These are phyloP conservation scores for Cercospora sesami DNA, from an alignment of 2,329 filamentous ascomycete species.

Conservation along the genomic window DNA sequence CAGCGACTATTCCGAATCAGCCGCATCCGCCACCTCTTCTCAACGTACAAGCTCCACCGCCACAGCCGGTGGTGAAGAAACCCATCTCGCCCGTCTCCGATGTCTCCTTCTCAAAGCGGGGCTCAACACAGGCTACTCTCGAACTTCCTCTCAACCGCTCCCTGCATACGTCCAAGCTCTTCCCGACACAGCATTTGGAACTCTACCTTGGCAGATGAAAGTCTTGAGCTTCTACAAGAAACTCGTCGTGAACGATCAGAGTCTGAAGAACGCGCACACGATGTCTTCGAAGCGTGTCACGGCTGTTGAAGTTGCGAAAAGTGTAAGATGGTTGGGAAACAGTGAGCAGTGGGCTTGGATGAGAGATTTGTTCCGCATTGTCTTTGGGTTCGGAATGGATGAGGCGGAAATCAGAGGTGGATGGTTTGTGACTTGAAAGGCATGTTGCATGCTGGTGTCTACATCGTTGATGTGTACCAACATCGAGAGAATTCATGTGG, in stretches of 20 bases:
- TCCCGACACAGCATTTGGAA: slow-evolving; percentile 75
- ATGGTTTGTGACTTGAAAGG: slow-evolving; percentile 11
- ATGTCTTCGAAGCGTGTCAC: slow-evolving; percentile 63
- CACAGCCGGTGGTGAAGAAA: slow-evolving; percentile 67
- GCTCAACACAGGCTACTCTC: slow-evolving; percentile 77
- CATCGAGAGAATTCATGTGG: too few relatives aligned
- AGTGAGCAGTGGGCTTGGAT: slow-evolving; percentile 76
- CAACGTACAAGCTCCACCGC: slow-evolving; percentile 72
- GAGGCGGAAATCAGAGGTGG: slow-evolving; percentile 56
- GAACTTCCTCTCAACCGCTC: slow-evolving; percentile 58
- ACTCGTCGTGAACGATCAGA: slow-evolving; percentile 71
- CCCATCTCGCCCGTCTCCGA: slow-evolving; percentile 75
- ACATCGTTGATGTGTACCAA: too few relatives aligned
- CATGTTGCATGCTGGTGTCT: too few relatives aligned
- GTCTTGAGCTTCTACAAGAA: slow-evolving; percentile 79
- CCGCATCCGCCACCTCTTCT: slow-evolving; percentile 54
- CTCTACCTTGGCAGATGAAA: slow-evolving; percentile 65
- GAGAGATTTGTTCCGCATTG: slow-evolving; percentile 75
- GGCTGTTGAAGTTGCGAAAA: slow-evolving; percentile 76
- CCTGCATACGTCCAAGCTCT: slow-evolving; percentile 75
- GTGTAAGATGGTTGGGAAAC: slow-evolving; percentile 72
- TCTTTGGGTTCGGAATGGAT: slow-evolving; percentile 81
- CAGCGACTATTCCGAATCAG: slow-evolving; percentile 73
- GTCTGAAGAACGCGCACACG: slow-evolving; percentile 58
- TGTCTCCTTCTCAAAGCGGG: slow-evolving; percentile 79